Conservation (phyloP, 495 filamentous ascomycete species). For the Daldinia loculata region DNA sequence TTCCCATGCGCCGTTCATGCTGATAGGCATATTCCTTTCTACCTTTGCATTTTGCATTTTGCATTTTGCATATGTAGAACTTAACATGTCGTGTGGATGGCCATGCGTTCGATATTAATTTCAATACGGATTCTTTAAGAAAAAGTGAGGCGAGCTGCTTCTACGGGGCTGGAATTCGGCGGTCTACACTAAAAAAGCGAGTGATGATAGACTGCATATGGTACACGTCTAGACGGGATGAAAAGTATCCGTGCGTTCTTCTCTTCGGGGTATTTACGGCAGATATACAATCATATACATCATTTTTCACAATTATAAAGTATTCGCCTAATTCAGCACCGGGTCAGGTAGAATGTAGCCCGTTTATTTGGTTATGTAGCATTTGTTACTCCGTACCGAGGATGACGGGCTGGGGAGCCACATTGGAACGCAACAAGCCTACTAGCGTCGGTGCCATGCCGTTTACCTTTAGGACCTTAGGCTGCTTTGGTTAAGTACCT, state of each 20-base stretch:
- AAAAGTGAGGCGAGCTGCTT: constrained; percentile 42
- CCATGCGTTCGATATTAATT: constrained; percentile 43
- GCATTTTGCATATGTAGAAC: constrained; percentile 9
- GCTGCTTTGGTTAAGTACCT: constrained; percentile 13
- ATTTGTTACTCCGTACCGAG: constrained; percentile 30
- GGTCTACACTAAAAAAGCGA: constrained; percentile 21
- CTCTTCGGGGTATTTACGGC: constrained; percentile 7
- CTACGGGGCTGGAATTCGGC: constrained; percentile 39
- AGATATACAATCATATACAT: background rate
- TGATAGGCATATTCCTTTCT: constrained; percentile 11
- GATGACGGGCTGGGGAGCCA: constrained; percentile 17
- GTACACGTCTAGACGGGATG: background rate
- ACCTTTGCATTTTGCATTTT: background rate
- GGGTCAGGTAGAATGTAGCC: too few species aligned
- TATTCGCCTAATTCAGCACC: background rate
- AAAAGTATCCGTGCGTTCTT: constrained; percentile 1
- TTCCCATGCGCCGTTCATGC: constrained; percentile 9
- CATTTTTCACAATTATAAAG: background rate
- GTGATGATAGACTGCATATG: background rate
- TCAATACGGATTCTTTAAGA: constrained; percentile 21
- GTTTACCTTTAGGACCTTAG: constrained; percentile 19
- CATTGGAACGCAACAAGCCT: constrained; percentile 27
- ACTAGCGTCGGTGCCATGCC: constrained; percentile 31
- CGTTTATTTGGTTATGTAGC: background rate
- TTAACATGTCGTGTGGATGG: constrained; percentile 31